These are phyloP conservation scores for Daedalea quercina DNA, from an alignment of 768 basidiomycete species.

Conservation along the genomic window DNA sequence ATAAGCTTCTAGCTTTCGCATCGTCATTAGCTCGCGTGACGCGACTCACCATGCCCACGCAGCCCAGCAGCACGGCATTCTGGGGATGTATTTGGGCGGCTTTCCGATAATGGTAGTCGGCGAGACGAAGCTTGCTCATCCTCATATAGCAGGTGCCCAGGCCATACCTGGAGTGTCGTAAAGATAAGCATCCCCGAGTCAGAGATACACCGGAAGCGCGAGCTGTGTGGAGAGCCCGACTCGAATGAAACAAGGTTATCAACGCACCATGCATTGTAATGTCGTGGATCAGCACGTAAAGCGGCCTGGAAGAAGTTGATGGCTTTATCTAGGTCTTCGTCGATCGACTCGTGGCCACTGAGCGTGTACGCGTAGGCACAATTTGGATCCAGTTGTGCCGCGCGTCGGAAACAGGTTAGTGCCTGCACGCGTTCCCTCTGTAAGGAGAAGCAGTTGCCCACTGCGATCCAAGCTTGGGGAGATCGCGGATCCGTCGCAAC, in stretches of 20 bases:
- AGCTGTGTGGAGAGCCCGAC: background rate
- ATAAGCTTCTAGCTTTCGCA: background rate
- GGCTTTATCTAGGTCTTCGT: slow-evolving; percentile 92
- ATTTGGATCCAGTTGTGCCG: slow-evolving; percentile 79
- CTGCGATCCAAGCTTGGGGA: slow-evolving; percentile 91
- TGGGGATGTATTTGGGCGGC: slow-evolving; percentile 89
- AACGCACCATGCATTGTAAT: slow-evolving; percentile 98
- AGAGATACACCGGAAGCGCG: slow-evolving; percentile 1
- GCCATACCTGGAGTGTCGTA: slow-evolving; percentile 75
- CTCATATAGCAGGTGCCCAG: slow-evolving; percentile 93
- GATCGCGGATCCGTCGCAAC: slow-evolving; percentile 78
- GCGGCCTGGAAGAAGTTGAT: slow-evolving; percentile 90
- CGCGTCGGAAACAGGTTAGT: slow-evolving; percentile 89
- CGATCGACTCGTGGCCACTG: slow-evolving; percentile 93
- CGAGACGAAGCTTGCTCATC: slow-evolving; percentile 87
- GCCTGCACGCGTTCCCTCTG: slow-evolving; percentile 93
- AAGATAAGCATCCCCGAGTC: slow-evolving; percentile 13
- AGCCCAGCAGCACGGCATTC: slow-evolving; percentile 93
- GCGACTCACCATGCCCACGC: slow-evolving; percentile 86
- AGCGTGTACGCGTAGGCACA: slow-evolving; percentile 96
- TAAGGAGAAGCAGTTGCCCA: slow-evolving; percentile 92
- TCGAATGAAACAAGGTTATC: background rate
- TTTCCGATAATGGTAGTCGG: slow-evolving; percentile 94
- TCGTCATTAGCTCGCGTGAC: background rate
- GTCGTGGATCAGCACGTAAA: slow-evolving; percentile 82